These are phyloP conservation scores for Xeromyces bisporus DNA, from an alignment of 495 filamentous ascomycete genomes.

Conservation along the genomic window DNA sequence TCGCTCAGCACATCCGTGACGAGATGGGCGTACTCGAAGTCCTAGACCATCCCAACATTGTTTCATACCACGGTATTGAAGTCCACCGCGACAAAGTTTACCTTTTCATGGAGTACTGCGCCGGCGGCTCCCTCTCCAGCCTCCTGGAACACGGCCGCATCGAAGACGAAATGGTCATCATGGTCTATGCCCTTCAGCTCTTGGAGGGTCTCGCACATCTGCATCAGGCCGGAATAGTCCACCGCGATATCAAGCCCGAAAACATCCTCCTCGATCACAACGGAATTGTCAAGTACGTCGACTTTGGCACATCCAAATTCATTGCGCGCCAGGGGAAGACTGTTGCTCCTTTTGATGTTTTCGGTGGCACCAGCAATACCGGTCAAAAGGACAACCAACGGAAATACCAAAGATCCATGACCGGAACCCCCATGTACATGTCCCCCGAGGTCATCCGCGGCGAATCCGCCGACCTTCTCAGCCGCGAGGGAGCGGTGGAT, in stretches of 20 bases:
- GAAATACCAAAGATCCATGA: constrained; percentile 80
- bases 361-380: constrained; percentile 19
- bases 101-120: constrained; percentile 99
- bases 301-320: constrained; percentile 95
- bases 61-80: constrained; percentile 94
- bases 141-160: constrained; percentile 90
- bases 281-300: constrained; percentile 96
- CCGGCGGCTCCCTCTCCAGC: constrained; percentile 79
- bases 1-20: constrained; percentile 83
- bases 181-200: constrained; percentile 93
- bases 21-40: constrained; percentile 95
- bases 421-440: constrained; percentile 99
- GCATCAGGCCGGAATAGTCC: constrained; percentile 75
- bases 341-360: constrained; percentile 42
- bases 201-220: constrained; percentile 91
- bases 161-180: constrained; percentile 94
- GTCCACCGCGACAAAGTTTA: constrained; percentile 97
- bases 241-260: constrained; percentile 97
- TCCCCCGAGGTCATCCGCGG: constrained; percentile 96
- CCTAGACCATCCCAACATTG: constrained; percentile 91
- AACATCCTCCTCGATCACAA: constrained; percentile 97
- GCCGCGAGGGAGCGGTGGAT: constrained; percentile 78
- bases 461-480: constrained; percentile 31
- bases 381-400: constrained; percentile 15
- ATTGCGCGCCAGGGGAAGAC: constrained; percentile 91